These are phyloP conservation scores for Phaffomyces thermotolerans DNA, from an alignment of 805 yeast genomes.

Conservation along the genomic window DNA sequence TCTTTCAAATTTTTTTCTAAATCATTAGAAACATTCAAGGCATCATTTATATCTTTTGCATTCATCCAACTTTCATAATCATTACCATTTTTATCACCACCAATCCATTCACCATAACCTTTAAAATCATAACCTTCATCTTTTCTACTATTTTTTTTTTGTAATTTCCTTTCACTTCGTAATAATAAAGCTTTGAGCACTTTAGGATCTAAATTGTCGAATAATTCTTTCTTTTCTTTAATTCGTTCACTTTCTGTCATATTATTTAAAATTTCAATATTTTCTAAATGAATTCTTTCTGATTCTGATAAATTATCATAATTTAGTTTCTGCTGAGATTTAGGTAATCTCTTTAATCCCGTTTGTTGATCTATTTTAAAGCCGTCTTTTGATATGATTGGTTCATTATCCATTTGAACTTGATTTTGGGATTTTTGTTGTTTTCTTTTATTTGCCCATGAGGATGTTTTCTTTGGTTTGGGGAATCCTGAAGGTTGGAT, in stretches of 20 bases:
- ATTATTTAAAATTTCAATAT: conserved; percentile 47
- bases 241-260: conserved; percentile 64
- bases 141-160: background rate
- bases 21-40: conserved; percentile 11
- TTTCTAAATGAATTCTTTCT: conserved; percentile 72
- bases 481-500: conserved; percentile 77
- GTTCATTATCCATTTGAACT: conserved; percentile 33
- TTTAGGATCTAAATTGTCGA: conserved; percentile 61
- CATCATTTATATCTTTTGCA: conserved; percentile 13
- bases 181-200: conserved; percentile 51
- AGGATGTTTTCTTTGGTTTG: conserved; percentile 68
- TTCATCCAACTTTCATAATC: conserved; percentile 17
- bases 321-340: conserved; percentile 71
- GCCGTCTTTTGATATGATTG: conserved; percentile 69
- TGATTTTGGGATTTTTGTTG: conserved; percentile 60
- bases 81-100: conserved; percentile 20
- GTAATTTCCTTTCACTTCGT: conserved; percentile 43
- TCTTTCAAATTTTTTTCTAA: conserved; percentile 7
- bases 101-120: conserved; percentile 26
- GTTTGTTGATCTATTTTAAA: conserved; percentile 80
- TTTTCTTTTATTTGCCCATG: conserved; percentile 67
- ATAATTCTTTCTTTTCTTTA: conserved; percentile 57
- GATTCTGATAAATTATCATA: conserved; percentile 43
- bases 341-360: conserved; percentile 75
- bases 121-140: conserved; percentile 12